These are phyloP conservation scores for Styphnolobium japonicum DNA, from an alignment of 306 rosid genomes.

Conservation along the genomic window DNA sequence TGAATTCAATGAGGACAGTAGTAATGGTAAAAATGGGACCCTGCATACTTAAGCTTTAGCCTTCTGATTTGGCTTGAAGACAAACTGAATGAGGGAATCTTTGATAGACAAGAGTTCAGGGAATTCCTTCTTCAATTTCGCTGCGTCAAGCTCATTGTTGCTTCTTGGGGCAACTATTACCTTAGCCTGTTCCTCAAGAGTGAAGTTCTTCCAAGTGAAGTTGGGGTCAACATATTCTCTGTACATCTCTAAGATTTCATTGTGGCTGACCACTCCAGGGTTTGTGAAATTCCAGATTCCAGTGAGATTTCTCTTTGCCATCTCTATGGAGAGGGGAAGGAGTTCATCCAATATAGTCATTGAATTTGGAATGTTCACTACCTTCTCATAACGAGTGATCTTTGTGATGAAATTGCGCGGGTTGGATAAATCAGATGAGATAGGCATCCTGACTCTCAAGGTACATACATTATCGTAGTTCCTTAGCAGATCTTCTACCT, in stretches of 20 bases:
- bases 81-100: constrained; percentile 75
- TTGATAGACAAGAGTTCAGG: constrained; percentile 76
- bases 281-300: constrained; percentile 90
- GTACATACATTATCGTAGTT: constrained; percentile 86
- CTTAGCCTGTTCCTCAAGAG: constrained; percentile 84
- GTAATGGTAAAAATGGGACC: constrained; percentile 12
- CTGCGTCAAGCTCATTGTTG: constrained; percentile 75
- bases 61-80: constrained; percentile 79
- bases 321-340: constrained; percentile 80
- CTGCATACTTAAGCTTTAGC: constrained; percentile 35
- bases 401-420: constrained; percentile 90
- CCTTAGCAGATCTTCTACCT: constrained; percentile 84
- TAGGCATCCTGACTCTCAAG: constrained; percentile 90
- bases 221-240: constrained; percentile 60
- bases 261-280: constrained; percentile 94
- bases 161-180: constrained; percentile 87
- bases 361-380: constrained; percentile 84
- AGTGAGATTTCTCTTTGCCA: constrained; percentile 88
- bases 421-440: constrained; percentile 74
- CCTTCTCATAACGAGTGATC: constrained; percentile 83
- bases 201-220: constrained; percentile 81
- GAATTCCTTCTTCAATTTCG: constrained; percentile 66
- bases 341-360: constrained; percentile 91
- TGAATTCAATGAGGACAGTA: constrained; percentile 30
- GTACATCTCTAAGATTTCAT: constrained; percentile 78